These are phyloP conservation scores for Nakazawaea ambrosiae DNA, from an alignment of 805 yeast species.

Conservation along the genomic window DNA sequence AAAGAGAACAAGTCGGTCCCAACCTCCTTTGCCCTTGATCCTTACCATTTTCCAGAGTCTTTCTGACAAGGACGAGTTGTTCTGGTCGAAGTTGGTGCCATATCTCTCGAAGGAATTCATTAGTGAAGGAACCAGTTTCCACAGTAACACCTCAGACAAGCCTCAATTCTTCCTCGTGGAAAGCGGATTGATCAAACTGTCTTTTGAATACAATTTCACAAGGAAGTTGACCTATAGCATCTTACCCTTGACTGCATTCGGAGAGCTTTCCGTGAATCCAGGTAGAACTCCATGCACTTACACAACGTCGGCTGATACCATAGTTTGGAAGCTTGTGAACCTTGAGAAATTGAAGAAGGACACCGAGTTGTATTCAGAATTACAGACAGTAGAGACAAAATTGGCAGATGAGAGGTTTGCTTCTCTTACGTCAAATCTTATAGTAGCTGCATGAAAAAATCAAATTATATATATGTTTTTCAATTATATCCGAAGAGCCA, in stretches of 20 bases:
- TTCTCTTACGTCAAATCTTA: conserved; percentile 67
- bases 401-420: conserved; percentile 67
- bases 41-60: conserved; percentile 60
- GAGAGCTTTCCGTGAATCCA: conserved; percentile 39
- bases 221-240: conserved; percentile 30
- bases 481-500: not conserved
- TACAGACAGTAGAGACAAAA: conserved; percentile 52
- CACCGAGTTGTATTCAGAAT: conserved; percentile 51
- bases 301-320: conserved; percentile 41
- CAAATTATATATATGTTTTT: not conserved
- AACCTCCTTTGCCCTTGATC: conserved; percentile 53
- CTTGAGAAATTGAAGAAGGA: conserved; percentile 43
- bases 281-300: conserved; percentile 35
- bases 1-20: conserved; percentile 6
- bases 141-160: conserved; percentile 32
- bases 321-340: conserved; percentile 58
- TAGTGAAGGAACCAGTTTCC: conserved; percentile 37
- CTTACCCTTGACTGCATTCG: conserved; percentile 70
- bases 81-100: conserved; percentile 61
- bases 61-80: conserved; percentile 38
- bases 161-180: conserved; percentile 50
- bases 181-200: conserved; percentile 46
- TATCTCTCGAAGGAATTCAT: conserved; percentile 46
- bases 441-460: conserved; percentile 43
- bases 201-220: conserved; percentile 29